Conservation (phyloP, 2,329 filamentous ascomycete species). For the Thelonectria blattea region DNA sequence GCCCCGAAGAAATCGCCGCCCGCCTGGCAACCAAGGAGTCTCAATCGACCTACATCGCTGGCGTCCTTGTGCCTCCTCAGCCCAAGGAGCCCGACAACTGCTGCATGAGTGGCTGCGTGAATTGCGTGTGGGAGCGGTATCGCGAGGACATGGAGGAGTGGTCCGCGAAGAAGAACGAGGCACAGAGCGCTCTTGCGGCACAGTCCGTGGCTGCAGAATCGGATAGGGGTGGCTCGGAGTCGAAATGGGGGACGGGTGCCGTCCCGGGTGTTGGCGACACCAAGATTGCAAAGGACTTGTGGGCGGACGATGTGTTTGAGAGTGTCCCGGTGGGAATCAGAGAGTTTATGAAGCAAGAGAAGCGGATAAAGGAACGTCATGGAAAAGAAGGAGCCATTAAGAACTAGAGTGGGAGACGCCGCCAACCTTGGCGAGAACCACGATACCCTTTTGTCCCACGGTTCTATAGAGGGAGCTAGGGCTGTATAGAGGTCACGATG, state of each 20-base stretch:
- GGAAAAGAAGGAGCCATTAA: conserved; percentile 58
- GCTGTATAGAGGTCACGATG: conserved; percentile 29
- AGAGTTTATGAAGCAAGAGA: conserved; percentile 98
- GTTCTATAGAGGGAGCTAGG: conserved; percentile 21
- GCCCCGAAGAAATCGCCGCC: conserved; percentile 71
- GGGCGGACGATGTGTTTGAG: conserved; percentile 74
- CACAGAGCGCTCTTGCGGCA: conserved; percentile 57
- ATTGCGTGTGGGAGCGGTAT: conserved; percentile 95
- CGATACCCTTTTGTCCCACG: conserved; percentile 25
- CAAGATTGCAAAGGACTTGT: conserved; percentile 58
- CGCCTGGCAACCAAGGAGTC: conserved; percentile 63
- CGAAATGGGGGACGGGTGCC: conserved; percentile 61
- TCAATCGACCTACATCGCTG: conserved; percentile 71
- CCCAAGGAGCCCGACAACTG: conserved; percentile 96
- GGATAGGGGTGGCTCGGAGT: conserved; percentile 77
- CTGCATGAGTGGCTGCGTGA: conserved; percentile 98
- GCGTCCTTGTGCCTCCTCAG: conserved; percentile 80
- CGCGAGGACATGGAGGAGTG: conserved; percentile 93
- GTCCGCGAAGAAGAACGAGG: conserved; percentile 69
- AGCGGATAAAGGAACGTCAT: conserved; percentile 81
- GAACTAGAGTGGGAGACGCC: conserved; percentile 36
- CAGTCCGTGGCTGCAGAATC: conserved; percentile 71
- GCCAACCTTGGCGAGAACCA: not conserved
- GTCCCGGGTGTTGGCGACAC: conserved; percentile 34
- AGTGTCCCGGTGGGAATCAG: conserved; percentile 89